These are phyloP conservation scores for Puccinia coronata DNA, from an alignment of 1,284 basidiomycete species.

Conservation along the genomic window DNA sequence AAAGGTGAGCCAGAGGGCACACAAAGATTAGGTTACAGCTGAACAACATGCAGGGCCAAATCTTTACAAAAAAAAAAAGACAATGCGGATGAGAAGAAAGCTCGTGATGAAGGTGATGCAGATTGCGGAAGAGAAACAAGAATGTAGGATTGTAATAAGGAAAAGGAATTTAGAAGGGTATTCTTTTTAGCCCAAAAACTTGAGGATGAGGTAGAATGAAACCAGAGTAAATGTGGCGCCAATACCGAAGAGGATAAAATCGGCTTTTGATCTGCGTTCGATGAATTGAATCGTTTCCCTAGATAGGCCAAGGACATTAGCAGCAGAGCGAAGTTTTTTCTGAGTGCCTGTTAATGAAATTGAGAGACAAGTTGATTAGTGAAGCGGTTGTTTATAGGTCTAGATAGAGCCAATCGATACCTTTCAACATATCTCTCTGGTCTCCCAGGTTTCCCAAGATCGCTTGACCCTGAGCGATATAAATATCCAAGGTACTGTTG, in stretches of 20 bases:
- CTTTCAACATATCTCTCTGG: conserved; percentile 86
- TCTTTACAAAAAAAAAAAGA: not conserved
- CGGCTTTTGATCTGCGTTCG: conserved; percentile 76
- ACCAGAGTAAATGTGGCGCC: conserved; percentile 34
- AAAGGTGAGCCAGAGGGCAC: too few relatives aligned
- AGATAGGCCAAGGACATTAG: conserved; percentile 87
- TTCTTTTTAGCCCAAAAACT: conserved; percentile 33
- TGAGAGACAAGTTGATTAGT: not conserved
- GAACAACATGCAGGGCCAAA: not conserved
- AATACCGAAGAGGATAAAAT: conserved; percentile 42
- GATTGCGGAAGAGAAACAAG: too few relatives aligned
- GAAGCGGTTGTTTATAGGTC: not conserved
- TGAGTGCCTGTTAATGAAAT: conserved; percentile 73
- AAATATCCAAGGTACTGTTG: conserved; percentile 77
- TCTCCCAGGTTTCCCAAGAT: conserved; percentile 85
- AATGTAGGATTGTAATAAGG: too few relatives aligned
- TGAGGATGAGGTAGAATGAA: conserved; percentile 49
- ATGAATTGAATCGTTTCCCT: conserved; percentile 93
- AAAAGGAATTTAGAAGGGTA: too few relatives aligned
- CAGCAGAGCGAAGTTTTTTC: conserved; percentile 75
- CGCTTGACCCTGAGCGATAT: conserved; percentile 82
- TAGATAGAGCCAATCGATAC: too few relatives aligned
- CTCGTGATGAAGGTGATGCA: too few relatives aligned
- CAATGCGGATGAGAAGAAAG: too few relatives aligned
- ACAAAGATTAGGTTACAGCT: not conserved